Evolutionary conservation across 805 yeast genomes (phyloP), one percentile per base, ranked within the genome.

Genomic region (Metschnikowia cerradonensis): DNA sequence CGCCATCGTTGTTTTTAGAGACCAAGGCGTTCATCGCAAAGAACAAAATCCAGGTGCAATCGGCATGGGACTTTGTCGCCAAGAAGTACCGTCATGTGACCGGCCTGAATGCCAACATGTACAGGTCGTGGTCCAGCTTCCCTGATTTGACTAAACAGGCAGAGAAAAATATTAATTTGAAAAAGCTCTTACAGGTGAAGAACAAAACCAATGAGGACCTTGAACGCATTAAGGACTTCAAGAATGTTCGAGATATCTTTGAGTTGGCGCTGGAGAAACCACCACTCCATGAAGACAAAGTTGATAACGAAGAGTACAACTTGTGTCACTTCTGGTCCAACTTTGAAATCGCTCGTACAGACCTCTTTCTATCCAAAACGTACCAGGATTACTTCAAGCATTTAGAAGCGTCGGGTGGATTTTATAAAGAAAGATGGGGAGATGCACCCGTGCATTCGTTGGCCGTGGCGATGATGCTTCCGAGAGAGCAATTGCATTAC

Each of bases 381-480:
- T 94, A 92, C 67, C 76, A 81, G 45, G 73, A 74, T 23, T 91
- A 84, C 65, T 89, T 88, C 65, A 70, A 82, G 37, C 79, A 73
- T 58, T 67, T 92, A 45, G 97, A 94, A 50, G 45, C 67, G 6
- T 71, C 82, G 3, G 89, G 91, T 10, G 97, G 98, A 0, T 91
- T 92, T 63, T 90, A 83, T 77, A 77, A 79, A 48, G 97, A 94
- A 66, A 73, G 99, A 61, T 92, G 98, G 98, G 98, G 98, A 1
- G 98, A 92, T 74, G 97, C 97, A 0, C 96, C 97, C 0, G 83
- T 92, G 4, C 97, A 90, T 65, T 85, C 97, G 0, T 67, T 94
- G 20, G 98, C 95, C 0, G 80, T 87, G 4, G 92, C 90, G 0
- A 75, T 94, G 78, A 74, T 87, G 60, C 70, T 91, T 39, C 76